phyloP scores from a whole-genome alignment of 345 rosid species.

The Pseudoturritis turrita region DNA sequence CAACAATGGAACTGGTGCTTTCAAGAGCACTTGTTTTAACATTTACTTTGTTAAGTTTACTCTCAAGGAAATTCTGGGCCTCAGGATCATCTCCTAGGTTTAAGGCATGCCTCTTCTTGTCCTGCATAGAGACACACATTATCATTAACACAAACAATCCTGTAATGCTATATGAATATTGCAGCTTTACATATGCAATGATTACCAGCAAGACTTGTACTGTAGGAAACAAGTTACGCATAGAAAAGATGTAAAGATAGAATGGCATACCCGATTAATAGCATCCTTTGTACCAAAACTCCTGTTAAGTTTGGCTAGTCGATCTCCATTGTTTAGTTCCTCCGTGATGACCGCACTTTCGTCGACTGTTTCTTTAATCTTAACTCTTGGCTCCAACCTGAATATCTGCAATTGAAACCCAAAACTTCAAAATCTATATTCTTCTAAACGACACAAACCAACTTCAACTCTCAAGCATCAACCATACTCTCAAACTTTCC shows the following conservation, averaged over 20 bases:
- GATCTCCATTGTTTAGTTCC: constrained; percentile 23
- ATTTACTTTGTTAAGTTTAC: constrained; percentile 38
- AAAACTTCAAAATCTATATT: background rate
- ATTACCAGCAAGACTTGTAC: background rate
- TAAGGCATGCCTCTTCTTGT: constrained; percentile 40
- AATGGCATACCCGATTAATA: constrained; percentile 37
- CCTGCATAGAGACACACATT: constrained; percentile 38
- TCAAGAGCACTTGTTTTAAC: constrained; percentile 60
- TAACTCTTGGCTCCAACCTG: constrained; percentile 64
- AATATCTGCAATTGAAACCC: constrained; percentile 43
- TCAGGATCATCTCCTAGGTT: constrained; percentile 49
- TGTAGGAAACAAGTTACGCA: background rate
- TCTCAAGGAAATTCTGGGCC: constrained; percentile 39
- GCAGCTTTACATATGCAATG: background rate
- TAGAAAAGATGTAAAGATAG: background rate
- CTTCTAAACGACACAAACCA: background rate
- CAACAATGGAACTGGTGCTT: constrained; percentile 32
- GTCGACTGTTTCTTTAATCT: constrained; percentile 22
- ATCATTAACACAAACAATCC: background rate
- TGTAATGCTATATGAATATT: background rate
- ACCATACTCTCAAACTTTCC: background rate
- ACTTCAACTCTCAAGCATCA: background rate
- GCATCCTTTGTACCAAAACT: constrained; percentile 53
- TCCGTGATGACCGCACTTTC: constrained; percentile 29
- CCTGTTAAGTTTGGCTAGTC: constrained; percentile 13